Evolutionary conservation across 352 stramenopile species (phyloP).

Genomic region (Phytophthora lateralis): DNA sequence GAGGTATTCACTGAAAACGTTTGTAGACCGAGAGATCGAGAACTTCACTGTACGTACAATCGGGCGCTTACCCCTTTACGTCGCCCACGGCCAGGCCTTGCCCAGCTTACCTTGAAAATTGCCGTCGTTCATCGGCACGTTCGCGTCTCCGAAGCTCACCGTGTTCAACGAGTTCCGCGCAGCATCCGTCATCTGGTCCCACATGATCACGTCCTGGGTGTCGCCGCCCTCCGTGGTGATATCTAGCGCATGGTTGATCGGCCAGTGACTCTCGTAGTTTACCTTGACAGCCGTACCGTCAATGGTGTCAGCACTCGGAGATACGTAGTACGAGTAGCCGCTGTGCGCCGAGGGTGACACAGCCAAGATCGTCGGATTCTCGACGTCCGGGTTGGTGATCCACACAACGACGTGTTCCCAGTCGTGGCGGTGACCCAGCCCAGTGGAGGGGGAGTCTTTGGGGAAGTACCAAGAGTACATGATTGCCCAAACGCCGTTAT

Average conservation of each 20-base stretch:
- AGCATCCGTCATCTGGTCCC: slow-evolving; percentile 2
- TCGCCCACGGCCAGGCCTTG: slow-evolving; percentile 1
- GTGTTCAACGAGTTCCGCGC: background rate
- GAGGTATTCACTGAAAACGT: background rate
- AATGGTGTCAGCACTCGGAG: slow-evolving; percentile 1
- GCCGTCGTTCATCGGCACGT: slow-evolving; percentile 9
- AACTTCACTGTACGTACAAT: background rate
- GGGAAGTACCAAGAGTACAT: slow-evolving; percentile 48
- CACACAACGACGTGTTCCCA: slow-evolving; percentile 45
- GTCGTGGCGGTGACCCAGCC: slow-evolving; percentile 38
- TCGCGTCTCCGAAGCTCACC: slow-evolving; percentile 6
- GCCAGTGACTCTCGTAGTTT: slow-evolving; percentile 7
- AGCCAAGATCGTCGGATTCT: slow-evolving; percentile 21
- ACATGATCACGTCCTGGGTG: slow-evolving; percentile 3
- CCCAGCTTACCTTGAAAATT: slow-evolving; percentile 4
- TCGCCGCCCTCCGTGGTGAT: slow-evolving; percentile 1
- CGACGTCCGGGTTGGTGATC: slow-evolving; percentile 29
- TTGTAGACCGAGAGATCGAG: background rate
- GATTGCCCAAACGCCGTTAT: slow-evolving; percentile 25
- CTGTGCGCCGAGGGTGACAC: slow-evolving; percentile 20
- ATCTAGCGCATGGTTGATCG: slow-evolving; percentile 1
- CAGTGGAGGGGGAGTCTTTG: slow-evolving; percentile 35
- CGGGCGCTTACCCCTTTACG: background rate
- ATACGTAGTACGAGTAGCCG: slow-evolving; percentile 16
- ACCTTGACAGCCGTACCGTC: slow-evolving; percentile 3